Evolutionary conservation across 2,329 filamentous ascomycete genomes (phyloP).

Genomic region (Botrytis sinoallii): DNA sequence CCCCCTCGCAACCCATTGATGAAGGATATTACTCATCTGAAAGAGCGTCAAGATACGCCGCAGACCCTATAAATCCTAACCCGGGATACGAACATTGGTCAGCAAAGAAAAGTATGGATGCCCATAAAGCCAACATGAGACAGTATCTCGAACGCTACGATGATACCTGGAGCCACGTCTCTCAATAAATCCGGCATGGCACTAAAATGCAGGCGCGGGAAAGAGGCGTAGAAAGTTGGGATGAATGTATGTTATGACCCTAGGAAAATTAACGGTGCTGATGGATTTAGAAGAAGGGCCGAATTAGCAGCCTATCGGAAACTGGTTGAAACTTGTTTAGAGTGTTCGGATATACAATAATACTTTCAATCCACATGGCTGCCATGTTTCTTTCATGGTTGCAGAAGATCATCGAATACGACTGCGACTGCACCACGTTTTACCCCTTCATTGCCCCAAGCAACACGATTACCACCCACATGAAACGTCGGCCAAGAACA

Average conservation of each 20-base stretch:
- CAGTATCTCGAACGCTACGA: slow-evolving; percentile 2
- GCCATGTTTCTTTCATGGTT: not conserved
- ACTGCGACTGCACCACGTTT: not conserved
- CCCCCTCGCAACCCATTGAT: not conserved
- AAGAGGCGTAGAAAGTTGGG: not conserved
- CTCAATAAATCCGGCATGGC: not conserved
- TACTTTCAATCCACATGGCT: not conserved
- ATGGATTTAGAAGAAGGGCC: not conserved
- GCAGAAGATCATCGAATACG: not conserved
- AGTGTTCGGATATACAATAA: not conserved
- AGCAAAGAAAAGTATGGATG: slow-evolving; percentile 5
- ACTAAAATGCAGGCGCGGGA: not conserved
- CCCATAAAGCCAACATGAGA: not conserved
- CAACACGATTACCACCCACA: slow-evolving; percentile 5
- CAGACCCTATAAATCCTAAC: slow-evolving; percentile 11
- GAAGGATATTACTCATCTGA: not conserved
- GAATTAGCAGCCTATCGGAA: slow-evolving; percentile 1
- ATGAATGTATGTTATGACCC: not conserved
- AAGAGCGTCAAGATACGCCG: not conserved
- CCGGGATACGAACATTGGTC: slow-evolving; percentile 2
- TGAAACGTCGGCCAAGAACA: not conserved
- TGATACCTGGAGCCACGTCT: not conserved
- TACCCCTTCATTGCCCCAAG: not conserved
- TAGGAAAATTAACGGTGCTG: not conserved
- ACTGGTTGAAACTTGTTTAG: not conserved